Base-by-base conservation (phyloP, 495 filamentous ascomycete species). In the Xylaria curta region DNA sequence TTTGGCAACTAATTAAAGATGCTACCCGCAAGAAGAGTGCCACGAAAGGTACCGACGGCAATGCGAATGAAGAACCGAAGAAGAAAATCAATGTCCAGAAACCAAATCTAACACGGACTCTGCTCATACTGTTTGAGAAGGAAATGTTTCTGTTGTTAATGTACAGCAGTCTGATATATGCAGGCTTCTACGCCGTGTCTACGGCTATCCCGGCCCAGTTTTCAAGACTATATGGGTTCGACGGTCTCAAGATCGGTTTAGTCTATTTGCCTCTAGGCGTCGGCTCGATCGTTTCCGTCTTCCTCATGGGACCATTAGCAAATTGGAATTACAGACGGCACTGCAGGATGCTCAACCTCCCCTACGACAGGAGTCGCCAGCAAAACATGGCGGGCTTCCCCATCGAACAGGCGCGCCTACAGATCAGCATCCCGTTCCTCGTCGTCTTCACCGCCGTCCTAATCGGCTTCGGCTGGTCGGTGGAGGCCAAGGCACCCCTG, bases 401-500 rank as follows among this genome's bases (percentile, higher is more conserved):
- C 2, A 89, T 93, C 69, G 91, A 93, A 76, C 81, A 82, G 26
- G 89, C 90, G 0, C 83, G 91, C n/a, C 82, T 92, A 15, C 79
- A 89, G 71, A 81, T 89, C 60, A 84, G 86, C 7, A 73, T 89
- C 51, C 87, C 88, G 4, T 72, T 88, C 24, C 75, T 88, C 15
- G 67, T 75, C 2, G 44, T 90, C 1, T 78, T 76, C 21, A 75
- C 81, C 1, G 71, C 73, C 3, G 72, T 80, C 6, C 77, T 87
- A 1, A 72, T 66, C 31, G 47, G 33, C 9, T 66, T 72, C 86
- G 19, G 79, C 79, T 9, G 91, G 90, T 79, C 90, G 87, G n/a
- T 93, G 88, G 89, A 87, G 28, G 74, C 72, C 36, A 76, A 78
- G 5, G 76, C 82, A 1, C 80, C 78, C 46, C 65, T 89, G 0